A percentile compares a stretch with the other conserved stretches of the same genome.
phyloP scores from a whole-genome alignment of 352 stramenopile genomes.

The Globisporangium abappressorium region DNA sequence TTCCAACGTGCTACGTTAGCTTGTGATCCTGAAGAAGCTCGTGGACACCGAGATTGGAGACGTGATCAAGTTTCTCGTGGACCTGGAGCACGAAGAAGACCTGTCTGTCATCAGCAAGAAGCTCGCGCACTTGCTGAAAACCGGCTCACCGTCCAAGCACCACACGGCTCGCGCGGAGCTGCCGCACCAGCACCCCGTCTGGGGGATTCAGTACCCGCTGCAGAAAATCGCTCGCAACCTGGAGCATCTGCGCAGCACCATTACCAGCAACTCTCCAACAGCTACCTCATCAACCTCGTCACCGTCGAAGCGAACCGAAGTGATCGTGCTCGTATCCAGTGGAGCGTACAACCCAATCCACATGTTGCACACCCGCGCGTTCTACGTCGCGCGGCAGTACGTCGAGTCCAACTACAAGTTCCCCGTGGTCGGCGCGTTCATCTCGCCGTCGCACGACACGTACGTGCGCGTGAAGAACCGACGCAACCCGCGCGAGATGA shows the following conservation, averaged over 20 bases:
- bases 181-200: conserved; percentile 40
- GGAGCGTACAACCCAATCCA: conserved; percentile 78
- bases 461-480: conserved; percentile 73
- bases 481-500: conserved; percentile 71
- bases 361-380: conserved; percentile 73
- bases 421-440: conserved; percentile 69
- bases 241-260: conserved; percentile 31
- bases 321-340: conserved; percentile 73
- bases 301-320: conserved; percentile 37
- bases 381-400: conserved; percentile 75
- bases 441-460: conserved; percentile 77
- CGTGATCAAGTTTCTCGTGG: conserved; percentile 58
- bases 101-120: conserved; percentile 28
- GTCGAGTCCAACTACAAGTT: conserved; percentile 80
- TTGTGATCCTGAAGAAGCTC: conserved; percentile 66
- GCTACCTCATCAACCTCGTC: conserved; percentile 16
- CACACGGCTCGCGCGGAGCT: conserved; percentile 25
- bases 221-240: conserved; percentile 70
- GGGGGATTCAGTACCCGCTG: conserved; percentile 67
- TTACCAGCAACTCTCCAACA: not conserved
- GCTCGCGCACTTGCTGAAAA: conserved; percentile 38
- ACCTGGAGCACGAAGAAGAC: conserved; percentile 40
- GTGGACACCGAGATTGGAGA: conserved; percentile 72
- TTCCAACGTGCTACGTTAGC: conserved; percentile 18
- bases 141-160: conserved; percentile 59